Conservation (phyloP, 768 basidiomycete genomes). For the Bullera alba region DNA sequence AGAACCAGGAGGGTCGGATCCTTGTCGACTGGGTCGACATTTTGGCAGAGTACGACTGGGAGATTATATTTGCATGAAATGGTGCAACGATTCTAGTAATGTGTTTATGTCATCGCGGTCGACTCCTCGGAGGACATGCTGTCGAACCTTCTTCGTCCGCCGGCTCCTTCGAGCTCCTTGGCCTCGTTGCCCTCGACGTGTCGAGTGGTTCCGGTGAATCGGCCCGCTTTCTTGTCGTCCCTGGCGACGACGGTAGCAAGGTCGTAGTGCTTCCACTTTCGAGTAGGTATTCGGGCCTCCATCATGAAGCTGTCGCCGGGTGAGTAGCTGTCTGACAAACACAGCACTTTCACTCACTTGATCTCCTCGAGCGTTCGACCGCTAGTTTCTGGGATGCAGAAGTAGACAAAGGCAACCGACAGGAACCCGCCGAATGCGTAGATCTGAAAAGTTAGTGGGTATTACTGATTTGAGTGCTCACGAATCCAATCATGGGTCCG, state of each 20-base stretch:
- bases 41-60: slow-evolving; percentile 31
- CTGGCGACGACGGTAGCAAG: slow-evolving; percentile 28
- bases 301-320: slow-evolving; percentile 27
- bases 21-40: slow-evolving; percentile 38
- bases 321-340: neutral
- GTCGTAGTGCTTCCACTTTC: slow-evolving; percentile 33
- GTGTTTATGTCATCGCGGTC: neutral
- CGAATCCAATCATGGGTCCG: slow-evolving; percentile 43
- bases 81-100: neutral
- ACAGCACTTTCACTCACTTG: slow-evolving; percentile 12
- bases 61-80: slow-evolving; percentile 24
- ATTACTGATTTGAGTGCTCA: slow-evolving; percentile 6
- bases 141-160: neutral
- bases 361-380: slow-evolving; percentile 40
- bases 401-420: slow-evolving; percentile 39
- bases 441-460: slow-evolving; percentile 6
- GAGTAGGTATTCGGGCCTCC: slow-evolving; percentile 33
- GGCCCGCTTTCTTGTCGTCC: slow-evolving; percentile 21
- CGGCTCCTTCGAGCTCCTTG: too few species aligned
- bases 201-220: slow-evolving; percentile 19
- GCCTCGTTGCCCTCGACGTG: slow-evolving; percentile 20
- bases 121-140: neutral
- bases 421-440: slow-evolving; percentile 25
- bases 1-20: slow-evolving; percentile 16
- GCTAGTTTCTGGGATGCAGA: slow-evolving; percentile 39